Conservation (phyloP, 495 filamentous ascomycete genomes). For the Thermothielavioides terrestris region DNA sequence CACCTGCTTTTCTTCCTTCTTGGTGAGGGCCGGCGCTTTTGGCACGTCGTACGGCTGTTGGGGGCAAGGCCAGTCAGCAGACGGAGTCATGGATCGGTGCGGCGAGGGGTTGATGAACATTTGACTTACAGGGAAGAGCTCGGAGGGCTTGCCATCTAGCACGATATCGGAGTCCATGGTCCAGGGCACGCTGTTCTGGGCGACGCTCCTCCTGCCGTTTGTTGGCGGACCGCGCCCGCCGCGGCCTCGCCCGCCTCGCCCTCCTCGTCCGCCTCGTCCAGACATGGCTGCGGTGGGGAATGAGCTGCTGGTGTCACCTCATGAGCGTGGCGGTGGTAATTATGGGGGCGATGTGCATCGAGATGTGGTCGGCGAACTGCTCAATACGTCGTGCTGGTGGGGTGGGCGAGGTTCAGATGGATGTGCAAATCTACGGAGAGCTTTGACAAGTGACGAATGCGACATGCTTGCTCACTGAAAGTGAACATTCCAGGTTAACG, state of each 20-base stretch:
- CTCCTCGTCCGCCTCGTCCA: conserved; percentile 28
- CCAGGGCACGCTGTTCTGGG: conserved; percentile 26
- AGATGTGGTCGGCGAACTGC: not conserved
- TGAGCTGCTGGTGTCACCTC: not conserved
- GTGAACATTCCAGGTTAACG: too few relatives aligned
- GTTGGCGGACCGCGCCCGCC: conserved; percentile 21
- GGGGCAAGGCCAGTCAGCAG: not conserved
- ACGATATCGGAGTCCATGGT: conserved; percentile 21
- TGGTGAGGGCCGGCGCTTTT: conserved; percentile 27
- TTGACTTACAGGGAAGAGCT: conserved; percentile 34
- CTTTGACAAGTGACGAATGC: too few relatives aligned
- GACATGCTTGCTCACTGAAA: too few relatives aligned
- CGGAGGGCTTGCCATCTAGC: conserved; percentile 34
- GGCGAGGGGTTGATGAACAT: not conserved
- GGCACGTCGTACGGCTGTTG: conserved; percentile 36
- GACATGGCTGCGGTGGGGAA: conserved; percentile 13
- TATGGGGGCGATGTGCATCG: not conserved
- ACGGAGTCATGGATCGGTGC: too few relatives aligned
- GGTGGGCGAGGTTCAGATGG: too few relatives aligned
- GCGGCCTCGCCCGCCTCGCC: conserved; percentile 27
- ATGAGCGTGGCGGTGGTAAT: not conserved
- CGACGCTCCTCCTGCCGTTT: conserved; percentile 19
- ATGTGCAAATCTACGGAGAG: too few relatives aligned
- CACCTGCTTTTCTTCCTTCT: conserved; percentile 36
- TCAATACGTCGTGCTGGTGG: too few relatives aligned